Conservation (phyloP, 495 filamentous ascomycete species). For the Penicillium goetzii region DNA sequence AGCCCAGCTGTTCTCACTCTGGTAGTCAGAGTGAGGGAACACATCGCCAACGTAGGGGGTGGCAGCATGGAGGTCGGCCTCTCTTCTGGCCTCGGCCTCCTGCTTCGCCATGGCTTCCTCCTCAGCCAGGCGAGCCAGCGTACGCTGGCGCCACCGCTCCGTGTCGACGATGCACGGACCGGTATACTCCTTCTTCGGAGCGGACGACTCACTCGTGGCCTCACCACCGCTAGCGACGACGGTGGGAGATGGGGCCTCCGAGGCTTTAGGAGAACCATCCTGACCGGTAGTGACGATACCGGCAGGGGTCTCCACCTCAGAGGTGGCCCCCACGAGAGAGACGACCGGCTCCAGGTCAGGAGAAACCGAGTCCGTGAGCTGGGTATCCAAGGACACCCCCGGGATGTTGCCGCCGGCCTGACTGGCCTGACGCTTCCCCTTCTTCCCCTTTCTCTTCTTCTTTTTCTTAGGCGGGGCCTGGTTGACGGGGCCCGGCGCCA, state of each 20-base stretch:
- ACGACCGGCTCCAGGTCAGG: neutral
- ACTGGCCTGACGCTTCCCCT: neutral
- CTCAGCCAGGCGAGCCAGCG: neutral
- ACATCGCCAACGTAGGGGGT: neutral
- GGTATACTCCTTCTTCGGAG: slow-evolving; percentile 4
- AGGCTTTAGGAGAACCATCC: neutral
- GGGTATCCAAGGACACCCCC: neutral
- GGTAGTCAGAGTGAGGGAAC: neutral
- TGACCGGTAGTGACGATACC: neutral
- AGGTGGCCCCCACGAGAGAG: neutral
- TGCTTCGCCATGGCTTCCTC: neutral
- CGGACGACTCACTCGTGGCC: neutral
- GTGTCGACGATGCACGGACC: slow-evolving; percentile 8
- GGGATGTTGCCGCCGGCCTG: neutral
- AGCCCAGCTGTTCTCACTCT: neutral
- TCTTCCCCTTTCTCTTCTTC: neutral
- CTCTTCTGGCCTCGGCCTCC: no score
- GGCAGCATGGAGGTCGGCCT: neutral
- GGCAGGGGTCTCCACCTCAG: slow-evolving; percentile 1
- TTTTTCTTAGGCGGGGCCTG: slow-evolving; percentile 6
- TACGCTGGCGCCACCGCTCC: slow-evolving; percentile 7
- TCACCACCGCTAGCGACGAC: slow-evolving; percentile 4
- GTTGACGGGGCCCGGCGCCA: slow-evolving; percentile 1
- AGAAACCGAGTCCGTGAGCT: neutral
- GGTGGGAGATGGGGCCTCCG: neutral